phyloP scores from a whole-genome alignment of 2,329 filamentous ascomycete genomes.

The Aspergillus versicolor region DNA sequence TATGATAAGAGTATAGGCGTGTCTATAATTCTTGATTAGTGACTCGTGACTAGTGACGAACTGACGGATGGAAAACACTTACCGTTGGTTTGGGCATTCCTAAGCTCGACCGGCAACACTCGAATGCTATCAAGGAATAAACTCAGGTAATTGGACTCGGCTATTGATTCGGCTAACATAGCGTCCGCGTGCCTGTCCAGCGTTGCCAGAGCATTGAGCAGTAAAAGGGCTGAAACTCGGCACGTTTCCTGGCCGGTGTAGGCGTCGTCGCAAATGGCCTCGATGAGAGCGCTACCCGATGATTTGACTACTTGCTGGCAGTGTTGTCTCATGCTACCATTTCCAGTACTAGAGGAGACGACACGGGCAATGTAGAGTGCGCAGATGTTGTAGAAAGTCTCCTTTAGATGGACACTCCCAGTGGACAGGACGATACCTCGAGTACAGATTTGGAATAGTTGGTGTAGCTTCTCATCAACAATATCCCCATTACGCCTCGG shows the following conservation, averaged over 20 bases:
- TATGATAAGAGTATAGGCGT: conserved; percentile 57
- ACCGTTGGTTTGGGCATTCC: conserved; percentile 58
- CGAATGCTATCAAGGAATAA: conserved; percentile 87
- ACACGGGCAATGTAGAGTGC: conserved; percentile 80
- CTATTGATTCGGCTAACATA: conserved; percentile 73
- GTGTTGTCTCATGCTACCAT: conserved; percentile 49
- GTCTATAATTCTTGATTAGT: conserved; percentile 40
- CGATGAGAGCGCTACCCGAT: conserved; percentile 77
- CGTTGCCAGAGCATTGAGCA: conserved; percentile 76
- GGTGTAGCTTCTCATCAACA: conserved; percentile 83
- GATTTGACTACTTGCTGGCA: conserved; percentile 71
- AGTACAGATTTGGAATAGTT: conserved; percentile 85
- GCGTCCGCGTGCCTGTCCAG: conserved; percentile 72
- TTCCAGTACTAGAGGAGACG: conserved; percentile 47
- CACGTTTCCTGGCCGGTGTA: conserved; percentile 79
- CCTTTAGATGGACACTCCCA: conserved; percentile 69
- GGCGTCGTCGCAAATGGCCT: conserved; percentile 88
- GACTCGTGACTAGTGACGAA: neutral
- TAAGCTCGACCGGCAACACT: conserved; percentile 71
- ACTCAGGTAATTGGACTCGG: conserved; percentile 84
- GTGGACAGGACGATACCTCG: conserved; percentile 74
- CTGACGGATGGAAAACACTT: conserved; percentile 27
- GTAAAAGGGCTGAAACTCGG: conserved; percentile 79
- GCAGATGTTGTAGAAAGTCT: conserved; percentile 88
- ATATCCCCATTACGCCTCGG: conserved; percentile 60